phyloP scores from a whole-genome alignment of 192 early-diverging fungal species.

The Coemansia sp. region DNA sequence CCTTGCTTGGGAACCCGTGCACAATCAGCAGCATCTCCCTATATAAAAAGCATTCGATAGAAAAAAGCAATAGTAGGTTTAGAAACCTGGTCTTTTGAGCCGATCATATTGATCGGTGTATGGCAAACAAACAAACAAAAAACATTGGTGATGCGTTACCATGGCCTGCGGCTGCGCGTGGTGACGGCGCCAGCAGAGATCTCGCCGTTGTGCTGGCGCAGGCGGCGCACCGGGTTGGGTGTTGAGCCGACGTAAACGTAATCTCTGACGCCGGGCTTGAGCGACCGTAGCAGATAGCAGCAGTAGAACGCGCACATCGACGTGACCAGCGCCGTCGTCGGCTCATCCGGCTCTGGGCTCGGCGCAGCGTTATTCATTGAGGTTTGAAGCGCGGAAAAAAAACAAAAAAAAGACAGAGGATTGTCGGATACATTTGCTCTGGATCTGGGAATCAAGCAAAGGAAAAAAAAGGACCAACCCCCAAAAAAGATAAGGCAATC shows the following conservation, averaged over 20 bases:
- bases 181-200: constrained; percentile 37
- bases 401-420: neutral
- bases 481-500: neutral
- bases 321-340: neutral
- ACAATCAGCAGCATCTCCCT: constrained; percentile 51
- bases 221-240: constrained; percentile 41
- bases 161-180: constrained; percentile 38
- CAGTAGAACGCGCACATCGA: constrained; percentile 38
- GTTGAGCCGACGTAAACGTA: constrained; percentile 54
- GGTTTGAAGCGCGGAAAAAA: neutral
- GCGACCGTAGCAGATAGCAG: constrained; percentile 50
- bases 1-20: constrained; percentile 50
- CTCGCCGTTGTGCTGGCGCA: constrained; percentile 56
- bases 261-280: constrained; percentile 32
- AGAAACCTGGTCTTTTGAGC: too few relatives aligned
- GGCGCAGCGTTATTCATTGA: neutral
- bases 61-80: neutral
- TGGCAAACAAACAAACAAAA: too few relatives aligned
- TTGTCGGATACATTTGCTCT: neutral
- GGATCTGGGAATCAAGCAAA: neutral
- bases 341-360: constrained; percentile 1
- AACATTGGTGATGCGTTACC: constrained; percentile 20
- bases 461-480: neutral
- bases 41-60: too few relatives aligned
- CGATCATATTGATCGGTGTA: too few relatives aligned